Conservation (phyloP, 108 stramenopile species). For the Skeletonema grethae region DNA sequence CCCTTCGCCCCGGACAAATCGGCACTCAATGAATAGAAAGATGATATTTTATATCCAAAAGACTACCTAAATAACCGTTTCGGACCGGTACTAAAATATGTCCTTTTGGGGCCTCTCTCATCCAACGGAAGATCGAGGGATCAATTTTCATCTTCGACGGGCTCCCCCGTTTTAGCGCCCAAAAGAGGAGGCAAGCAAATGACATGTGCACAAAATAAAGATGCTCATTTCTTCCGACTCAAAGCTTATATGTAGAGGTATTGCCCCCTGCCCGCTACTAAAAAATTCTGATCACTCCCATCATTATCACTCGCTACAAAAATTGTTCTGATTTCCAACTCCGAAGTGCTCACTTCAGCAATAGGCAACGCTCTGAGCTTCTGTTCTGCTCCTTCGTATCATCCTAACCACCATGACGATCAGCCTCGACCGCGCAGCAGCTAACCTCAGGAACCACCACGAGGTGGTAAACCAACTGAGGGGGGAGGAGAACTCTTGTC, state of each 20-base stretch:
- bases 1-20: too few relatives aligned
- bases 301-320: too few relatives aligned
- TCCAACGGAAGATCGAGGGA: neutral
- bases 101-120: neutral
- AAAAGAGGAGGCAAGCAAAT: too few relatives aligned
- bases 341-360: neutral
- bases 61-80: neutral
- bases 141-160: too few relatives aligned
- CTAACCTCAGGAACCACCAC: conserved; percentile 3
- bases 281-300: neutral
- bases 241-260: too few relatives aligned
- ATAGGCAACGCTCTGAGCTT: neutral
- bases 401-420: conserved; percentile 2
- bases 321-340: too few relatives aligned
- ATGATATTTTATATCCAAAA: neutral
- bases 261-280: neutral
- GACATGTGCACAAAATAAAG: too few relatives aligned
- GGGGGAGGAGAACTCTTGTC: neutral
- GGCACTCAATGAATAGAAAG: neutral
- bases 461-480: neutral
- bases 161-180: too few relatives aligned
- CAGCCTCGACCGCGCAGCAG: neutral
- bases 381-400: neutral
- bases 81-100: neutral
- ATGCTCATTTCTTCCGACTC: too few relatives aligned